Evolutionary conservation across 352 stramenopile species (phyloP), one percentile per base, ranked within the genome.

Genomic region (Paralagenidium karlingii): DNA sequence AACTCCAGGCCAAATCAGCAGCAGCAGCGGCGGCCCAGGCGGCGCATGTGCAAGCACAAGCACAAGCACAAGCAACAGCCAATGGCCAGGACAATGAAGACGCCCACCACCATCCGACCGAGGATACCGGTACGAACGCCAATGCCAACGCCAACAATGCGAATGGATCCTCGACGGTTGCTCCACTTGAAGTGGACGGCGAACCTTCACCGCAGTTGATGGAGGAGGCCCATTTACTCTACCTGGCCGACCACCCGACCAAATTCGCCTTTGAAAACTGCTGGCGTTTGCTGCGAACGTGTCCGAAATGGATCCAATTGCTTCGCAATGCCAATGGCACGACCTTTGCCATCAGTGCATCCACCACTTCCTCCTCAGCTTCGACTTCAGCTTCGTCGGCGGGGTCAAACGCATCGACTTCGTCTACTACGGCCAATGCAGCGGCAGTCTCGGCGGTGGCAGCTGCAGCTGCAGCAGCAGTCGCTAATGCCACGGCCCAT

Each of bases 261-360:
- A 87, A 82, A 50, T 87, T 87, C 43, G 38, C 47, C 3, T 87
- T 87, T 33, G 73, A 82, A 40, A 24, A 39, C 10, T 87, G 73
- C 50, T 87, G 73, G 73, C 63, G 63, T 33, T 42, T 76, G 45
- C 55, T 87, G 42, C 73, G 73, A 18, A 68, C 59, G 42, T 79
- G 67, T 12, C 47, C 57, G 30, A 79, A 75, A 25, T 87, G 73
- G 73, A 47, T 68, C 22, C 67, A 80, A 31, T 46, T 82, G 20
- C 66, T 80, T 7, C 52, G 63, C n/a, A 78, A 58, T 28, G 59
- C 60, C 0, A 53, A 38, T 2, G 64, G n/a, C n/a, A n/a, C n/a
- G n/a, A n/a, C n/a, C n/a, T n/a, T n/a, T n/a, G n/a, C n/a, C n/a
- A n/a, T n/a, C n/a, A n/a, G 48, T 13, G 39, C 54, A 3, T 47